Conservation (phyloP, 768 basidiomycete genomes). For the Obba rivulosa region DNA sequence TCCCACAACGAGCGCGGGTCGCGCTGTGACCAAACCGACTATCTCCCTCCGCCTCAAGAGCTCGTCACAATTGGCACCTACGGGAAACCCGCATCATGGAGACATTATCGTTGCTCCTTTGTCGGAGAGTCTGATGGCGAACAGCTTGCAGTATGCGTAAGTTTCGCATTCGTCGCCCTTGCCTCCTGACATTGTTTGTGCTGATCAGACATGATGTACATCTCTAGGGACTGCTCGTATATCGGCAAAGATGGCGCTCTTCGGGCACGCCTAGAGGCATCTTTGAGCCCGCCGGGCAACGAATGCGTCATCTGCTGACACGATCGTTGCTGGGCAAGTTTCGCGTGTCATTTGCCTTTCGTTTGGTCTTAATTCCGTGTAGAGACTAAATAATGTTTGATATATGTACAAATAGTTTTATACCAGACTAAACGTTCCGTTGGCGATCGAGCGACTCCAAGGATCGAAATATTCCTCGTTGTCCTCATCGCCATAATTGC, state of each 20-base stretch:
- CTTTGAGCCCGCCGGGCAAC: conserved; percentile 10
- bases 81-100: conserved; percentile 1
- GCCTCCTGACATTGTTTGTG: background rate
- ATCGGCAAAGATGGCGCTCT: conserved; percentile 19
- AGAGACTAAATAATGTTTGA: background rate
- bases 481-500: background rate
- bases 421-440: background rate
- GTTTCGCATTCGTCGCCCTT: conserved; percentile 17
- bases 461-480: background rate
- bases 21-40: conserved; percentile 21
- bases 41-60: conserved; percentile 35
- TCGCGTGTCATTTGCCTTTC: background rate
- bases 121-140: conserved; percentile 35
- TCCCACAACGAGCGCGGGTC: conserved; percentile 3
- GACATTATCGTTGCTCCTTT: conserved; percentile 34
- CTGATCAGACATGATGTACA: background rate
- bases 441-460: background rate
- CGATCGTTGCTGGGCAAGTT: background rate
- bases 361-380: background rate
- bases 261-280: conserved; percentile 17
- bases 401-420: background rate
- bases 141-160: conserved; percentile 49
- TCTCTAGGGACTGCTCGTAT: conserved; percentile 16
- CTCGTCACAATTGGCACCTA: conserved; percentile 25
- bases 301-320: conserved; percentile 21